phyloP scores from a whole-genome alignment of 352 stramenopile species.

The Phytopythium ostracodes region DNA sequence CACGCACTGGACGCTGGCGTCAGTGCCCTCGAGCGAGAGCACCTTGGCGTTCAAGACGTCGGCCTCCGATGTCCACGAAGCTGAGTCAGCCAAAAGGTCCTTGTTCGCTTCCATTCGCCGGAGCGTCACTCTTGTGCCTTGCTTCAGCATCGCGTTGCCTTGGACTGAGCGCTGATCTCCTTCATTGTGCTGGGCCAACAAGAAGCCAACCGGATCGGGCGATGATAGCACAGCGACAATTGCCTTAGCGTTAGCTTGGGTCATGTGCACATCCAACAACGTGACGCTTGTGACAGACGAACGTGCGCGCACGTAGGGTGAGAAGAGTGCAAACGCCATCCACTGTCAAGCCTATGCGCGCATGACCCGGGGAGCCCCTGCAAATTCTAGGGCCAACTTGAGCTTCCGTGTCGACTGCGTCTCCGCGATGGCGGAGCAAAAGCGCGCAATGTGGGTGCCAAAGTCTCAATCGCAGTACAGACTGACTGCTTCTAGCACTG shows the following conservation, averaged over 20 bases:
- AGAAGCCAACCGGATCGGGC: neutral
- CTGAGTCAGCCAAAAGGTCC: neutral
- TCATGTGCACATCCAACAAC: neutral
- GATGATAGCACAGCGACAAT: neutral
- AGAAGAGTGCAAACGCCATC: conserved; percentile 2
- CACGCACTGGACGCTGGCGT: neutral
- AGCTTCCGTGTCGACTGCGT: neutral
- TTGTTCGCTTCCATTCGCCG: neutral
- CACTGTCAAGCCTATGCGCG: neutral
- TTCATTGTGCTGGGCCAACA: neutral
- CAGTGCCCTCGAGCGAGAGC: neutral
- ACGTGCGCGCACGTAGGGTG: neutral
- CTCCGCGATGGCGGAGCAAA: neutral
- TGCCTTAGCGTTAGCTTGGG: neutral
- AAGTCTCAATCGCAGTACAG: neutral
- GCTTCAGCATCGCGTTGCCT: neutral
- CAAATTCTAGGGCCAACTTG: neutral
- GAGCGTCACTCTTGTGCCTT: neutral
- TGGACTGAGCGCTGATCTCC: neutral
- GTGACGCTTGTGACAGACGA: neutral
- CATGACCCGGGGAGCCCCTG: neutral
- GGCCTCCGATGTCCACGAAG: neutral
- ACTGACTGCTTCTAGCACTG: neutral
- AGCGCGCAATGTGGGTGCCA: neutral
- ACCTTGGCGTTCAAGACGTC: neutral